Evolutionary conservation across 192 early-diverging fungal genomes (phyloP).

Genomic region (Chytriomyces hyalinus): DNA sequence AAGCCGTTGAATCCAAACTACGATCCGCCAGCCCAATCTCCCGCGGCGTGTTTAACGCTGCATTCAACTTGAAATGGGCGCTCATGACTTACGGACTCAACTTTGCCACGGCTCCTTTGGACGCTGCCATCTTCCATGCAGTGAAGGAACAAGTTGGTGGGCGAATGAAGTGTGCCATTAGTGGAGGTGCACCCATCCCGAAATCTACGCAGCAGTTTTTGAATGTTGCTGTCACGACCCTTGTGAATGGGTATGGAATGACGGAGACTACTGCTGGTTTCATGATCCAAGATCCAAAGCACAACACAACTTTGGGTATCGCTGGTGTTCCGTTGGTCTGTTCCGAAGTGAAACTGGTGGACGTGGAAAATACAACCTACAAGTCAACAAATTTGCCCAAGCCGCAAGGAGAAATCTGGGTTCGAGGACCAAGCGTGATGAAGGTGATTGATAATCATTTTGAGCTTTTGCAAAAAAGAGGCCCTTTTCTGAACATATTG

Average conservation of each 20-base stretch:
- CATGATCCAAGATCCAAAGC: conserved; percentile 57
- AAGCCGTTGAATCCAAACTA: conserved; percentile 76
- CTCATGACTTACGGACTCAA: conserved; percentile 67
- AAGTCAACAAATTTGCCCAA: conserved; percentile 23
- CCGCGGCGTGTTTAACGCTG: conserved; percentile 77
- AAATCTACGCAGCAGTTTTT: conserved; percentile 84
- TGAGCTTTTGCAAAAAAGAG: conserved; percentile 1
- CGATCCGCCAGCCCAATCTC: conserved; percentile 51
- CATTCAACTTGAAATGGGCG: conserved; percentile 75
- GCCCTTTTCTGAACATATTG: too few species aligned
- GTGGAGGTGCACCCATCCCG: conserved; percentile 88
- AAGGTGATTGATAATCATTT: conserved; percentile 75
- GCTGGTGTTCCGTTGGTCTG: conserved; percentile 10
- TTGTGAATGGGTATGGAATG: conserved; percentile 87
- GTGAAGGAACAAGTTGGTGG: conserved; percentile 83
- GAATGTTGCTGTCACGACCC: conserved; percentile 71
- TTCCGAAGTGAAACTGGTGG: conserved; percentile 28
- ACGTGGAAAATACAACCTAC: conserved; percentile 22
- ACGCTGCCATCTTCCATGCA: conserved; percentile 77
- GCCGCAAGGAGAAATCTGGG: conserved; percentile 79
- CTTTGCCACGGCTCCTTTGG: conserved; percentile 61
- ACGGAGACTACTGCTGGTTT: conserved; percentile 74
- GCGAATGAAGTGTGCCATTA: conserved; percentile 74
- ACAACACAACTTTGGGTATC: conserved; percentile 1
- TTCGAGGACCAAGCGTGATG: conserved; percentile 80